Percentiles rank a stretch among this genome's conserved stretches.
These are phyloP conservation scores for Eimeria brunetti DNA, from an alignment of 169 alveolate genomes.

Conservation along the genomic window DNA sequence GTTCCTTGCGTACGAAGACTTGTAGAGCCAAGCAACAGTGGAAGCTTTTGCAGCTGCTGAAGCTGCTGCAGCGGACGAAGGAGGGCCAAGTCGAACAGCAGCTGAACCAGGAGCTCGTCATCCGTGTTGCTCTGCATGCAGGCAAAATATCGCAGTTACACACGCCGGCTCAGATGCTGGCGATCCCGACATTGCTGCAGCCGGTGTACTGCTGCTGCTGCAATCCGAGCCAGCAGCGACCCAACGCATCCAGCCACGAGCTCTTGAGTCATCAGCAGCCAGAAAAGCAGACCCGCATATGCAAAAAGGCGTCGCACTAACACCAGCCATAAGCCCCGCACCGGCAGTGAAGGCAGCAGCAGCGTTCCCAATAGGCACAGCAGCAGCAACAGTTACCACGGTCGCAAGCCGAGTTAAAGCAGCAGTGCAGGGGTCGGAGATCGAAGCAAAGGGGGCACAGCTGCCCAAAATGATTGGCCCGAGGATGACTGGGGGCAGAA, in stretches of 20 bases:
- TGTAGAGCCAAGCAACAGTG: constrained; percentile 14
- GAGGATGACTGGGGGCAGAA: constrained; percentile 43
- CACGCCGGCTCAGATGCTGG: not conserved
- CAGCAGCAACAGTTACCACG: constrained; percentile 54
- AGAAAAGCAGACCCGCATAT: not conserved
- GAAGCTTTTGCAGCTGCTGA: constrained; percentile 16
- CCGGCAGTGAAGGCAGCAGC: not conserved
- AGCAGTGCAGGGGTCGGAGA: constrained; percentile 59
- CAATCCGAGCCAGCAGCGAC: not conserved
- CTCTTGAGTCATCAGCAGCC: not conserved
- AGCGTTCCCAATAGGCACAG: not conserved
- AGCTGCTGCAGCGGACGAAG: constrained; percentile 56
- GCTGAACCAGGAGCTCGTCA: constrained; percentile 57
- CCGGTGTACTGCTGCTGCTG: constrained; percentile 27
- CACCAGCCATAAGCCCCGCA: not conserved
- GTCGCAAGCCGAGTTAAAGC: constrained; percentile 61
- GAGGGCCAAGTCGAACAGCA: constrained; percentile 51
- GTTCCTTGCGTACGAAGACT: constrained; percentile 22
- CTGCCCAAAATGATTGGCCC: constrained; percentile 52
- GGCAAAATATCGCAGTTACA: not conserved
- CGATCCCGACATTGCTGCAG: not conserved
- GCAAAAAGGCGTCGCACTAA: not conserved
- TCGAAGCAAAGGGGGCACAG: constrained; percentile 56
- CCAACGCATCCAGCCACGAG: not conserved
- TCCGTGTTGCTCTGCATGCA: constrained; percentile 62